A percentile compares a stretch with the other conserved stretches of the same genome.
Conservation (phyloP, 2,329 filamentous ascomycete genomes). For the Helotiales sp. region DNA sequence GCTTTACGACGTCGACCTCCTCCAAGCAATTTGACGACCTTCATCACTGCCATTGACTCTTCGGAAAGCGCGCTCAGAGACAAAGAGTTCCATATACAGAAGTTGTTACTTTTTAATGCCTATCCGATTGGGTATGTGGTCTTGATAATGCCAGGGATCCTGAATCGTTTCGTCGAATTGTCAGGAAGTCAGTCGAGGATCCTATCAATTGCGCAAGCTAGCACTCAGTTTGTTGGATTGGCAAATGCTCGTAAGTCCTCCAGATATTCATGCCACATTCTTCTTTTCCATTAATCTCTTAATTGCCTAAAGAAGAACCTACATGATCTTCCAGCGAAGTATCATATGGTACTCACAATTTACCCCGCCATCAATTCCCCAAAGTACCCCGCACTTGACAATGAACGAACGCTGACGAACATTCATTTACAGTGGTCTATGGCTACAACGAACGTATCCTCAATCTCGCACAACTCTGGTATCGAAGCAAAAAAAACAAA, state of each 20-base stretch:
- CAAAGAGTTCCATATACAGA: conserved; percentile 16
- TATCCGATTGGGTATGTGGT: conserved; percentile 41
- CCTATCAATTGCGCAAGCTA: conserved; percentile 35
- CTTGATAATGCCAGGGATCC: conserved; percentile 41
- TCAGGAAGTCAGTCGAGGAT: conserved; percentile 32
- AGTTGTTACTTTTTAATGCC: conserved; percentile 39
- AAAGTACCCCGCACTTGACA: too few species aligned
- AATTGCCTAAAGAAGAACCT: too few species aligned
- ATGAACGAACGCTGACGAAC: not conserved
- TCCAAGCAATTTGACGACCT: not conserved
- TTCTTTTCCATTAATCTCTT: not conserved
- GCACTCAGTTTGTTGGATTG: conserved; percentile 40
- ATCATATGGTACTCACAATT: too few species aligned
- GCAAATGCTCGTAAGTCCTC: conserved; percentile 34
- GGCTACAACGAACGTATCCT: conserved; percentile 37
- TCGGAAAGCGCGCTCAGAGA: not conserved
- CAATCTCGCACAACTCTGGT: conserved; percentile 11
- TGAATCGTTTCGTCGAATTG: conserved; percentile 32
- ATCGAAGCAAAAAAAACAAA: conserved; percentile 4
- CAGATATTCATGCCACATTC: not conserved
- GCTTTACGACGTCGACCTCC: conserved; percentile 12
- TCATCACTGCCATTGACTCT: not conserved
- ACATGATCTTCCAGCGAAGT: too few species aligned
- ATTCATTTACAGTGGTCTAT: conserved; percentile 35
- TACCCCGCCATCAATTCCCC: too few species aligned